These are phyloP conservation scores for Saitoella complicata DNA, from an alignment of 805 yeast species.

Conservation along the genomic window DNA sequence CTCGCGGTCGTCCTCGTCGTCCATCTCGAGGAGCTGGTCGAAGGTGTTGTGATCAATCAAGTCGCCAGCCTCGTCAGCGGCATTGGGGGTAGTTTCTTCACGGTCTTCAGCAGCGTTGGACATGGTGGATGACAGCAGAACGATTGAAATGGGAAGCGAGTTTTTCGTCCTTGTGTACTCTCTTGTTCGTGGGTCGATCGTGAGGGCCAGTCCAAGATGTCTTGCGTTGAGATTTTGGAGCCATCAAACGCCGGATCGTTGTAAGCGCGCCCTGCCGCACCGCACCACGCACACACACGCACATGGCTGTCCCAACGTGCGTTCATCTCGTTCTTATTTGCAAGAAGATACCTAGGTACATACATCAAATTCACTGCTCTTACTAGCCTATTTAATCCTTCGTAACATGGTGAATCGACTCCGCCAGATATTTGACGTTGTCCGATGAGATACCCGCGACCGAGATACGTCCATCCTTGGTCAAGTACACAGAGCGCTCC, in stretches of 20 bases:
- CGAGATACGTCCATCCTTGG: conserved; percentile 81
- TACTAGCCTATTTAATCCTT: conserved; percentile 7
- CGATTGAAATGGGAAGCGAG: not conserved
- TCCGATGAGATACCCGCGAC: conserved; percentile 72
- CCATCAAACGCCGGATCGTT: not conserved
- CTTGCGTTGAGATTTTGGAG: too few species aligned
- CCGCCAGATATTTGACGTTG: conserved; percentile 51
- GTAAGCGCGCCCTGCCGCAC: too few species aligned
- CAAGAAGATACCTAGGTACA: too few species aligned
- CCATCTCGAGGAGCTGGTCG: conserved; percentile 82
- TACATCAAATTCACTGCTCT: not conserved
- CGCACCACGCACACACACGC: too few species aligned
- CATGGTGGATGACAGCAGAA: not conserved
- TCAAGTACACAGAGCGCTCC: conserved; percentile 66
- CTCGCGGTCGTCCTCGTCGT: conserved; percentile 54
- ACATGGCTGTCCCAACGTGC: too few species aligned
- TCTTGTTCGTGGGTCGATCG: too few species aligned
- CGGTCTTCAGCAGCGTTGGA: not conserved
- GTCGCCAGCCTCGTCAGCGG: conserved; percentile 23
- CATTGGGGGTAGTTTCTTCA: not conserved
- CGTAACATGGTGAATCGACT: conserved; percentile 23
- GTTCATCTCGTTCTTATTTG: too few species aligned
- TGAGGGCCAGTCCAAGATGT: too few species aligned
- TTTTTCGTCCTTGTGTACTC: too few species aligned
- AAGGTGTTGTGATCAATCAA: conserved; percentile 79